Conservation (phyloP, 495 filamentous ascomycete species). For the Penicillium paradoxum region DNA sequence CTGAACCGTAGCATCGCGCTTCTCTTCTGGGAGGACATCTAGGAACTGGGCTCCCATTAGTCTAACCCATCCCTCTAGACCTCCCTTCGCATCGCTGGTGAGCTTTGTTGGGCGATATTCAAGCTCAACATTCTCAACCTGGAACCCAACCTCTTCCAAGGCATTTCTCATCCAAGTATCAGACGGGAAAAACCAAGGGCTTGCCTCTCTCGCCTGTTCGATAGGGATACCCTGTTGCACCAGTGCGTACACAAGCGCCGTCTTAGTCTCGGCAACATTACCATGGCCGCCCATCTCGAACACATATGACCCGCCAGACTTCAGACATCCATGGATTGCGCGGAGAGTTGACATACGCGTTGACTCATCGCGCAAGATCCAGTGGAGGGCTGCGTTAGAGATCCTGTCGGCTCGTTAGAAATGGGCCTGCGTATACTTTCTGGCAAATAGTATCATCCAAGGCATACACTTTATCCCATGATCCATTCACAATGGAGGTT, state of each 20-base stretch:
- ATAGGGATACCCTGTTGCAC: slow-evolving; percentile 51
- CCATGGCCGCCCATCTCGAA: slow-evolving; percentile 74
- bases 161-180: slow-evolving; percentile 49
- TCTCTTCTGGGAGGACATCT: slow-evolving; percentile 44
- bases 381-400: slow-evolving; percentile 76
- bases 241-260: slow-evolving; percentile 50
- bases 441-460: neutral
- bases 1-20: slow-evolving; percentile 49
- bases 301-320: slow-evolving; percentile 54
- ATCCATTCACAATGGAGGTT: slow-evolving; percentile 27
- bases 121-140: slow-evolving; percentile 54
- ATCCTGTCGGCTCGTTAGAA: slow-evolving; percentile 28
- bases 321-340: slow-evolving; percentile 45
- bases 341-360: slow-evolving; percentile 38
- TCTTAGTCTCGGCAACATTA: slow-evolving; percentile 61
- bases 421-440: neutral
- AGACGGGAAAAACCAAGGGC: slow-evolving; percentile 74
- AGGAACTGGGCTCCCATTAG: slow-evolving; percentile 61
- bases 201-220: slow-evolving; percentile 39
- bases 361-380: slow-evolving; percentile 55
- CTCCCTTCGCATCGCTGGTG: slow-evolving; percentile 39
- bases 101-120: slow-evolving; percentile 62
- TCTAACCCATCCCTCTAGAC: slow-evolving; percentile 66
- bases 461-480: slow-evolving; percentile 51
- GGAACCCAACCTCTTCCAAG: slow-evolving; percentile 54